Base-by-base conservation (phyloP, 1,139 yeast species). In the Candida tunisiensis region DNA sequence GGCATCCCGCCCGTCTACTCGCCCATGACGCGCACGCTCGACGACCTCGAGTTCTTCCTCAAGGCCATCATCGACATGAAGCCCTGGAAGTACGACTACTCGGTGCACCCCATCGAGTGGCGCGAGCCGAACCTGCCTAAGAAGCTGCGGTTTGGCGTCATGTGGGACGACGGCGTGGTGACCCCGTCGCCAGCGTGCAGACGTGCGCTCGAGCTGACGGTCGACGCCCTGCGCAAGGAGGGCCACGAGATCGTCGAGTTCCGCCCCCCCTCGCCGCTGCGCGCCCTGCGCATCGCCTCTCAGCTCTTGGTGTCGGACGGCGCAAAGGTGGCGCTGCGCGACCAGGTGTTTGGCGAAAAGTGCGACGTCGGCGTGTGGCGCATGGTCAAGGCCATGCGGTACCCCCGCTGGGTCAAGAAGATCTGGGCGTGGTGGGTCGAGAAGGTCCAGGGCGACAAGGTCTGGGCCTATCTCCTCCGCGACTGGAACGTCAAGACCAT, bases 1-100 rank as follows among this genome's bases (percentile, higher is more conserved):
- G 55, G 66, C 24, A 57, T 67, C 19, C 64, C 64, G 3, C 62
- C 71, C 3, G 72, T 65, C 9, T 57, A 65, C 36, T 70, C 74
- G 3, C 77, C 77, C 15, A 54, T 69, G 57, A 57, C 71, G 17
- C 47, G 73, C 36, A 52, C 69, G 7, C 49, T 80, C 17, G 69
- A 63, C 8, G 93, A 79, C 44, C 51, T 80, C 36, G 66, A 68
- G 17, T 65, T 64, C 35, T 67, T 75, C 51, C 62, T 74, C 57
- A 66, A 66, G 38, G 45, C 59, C 13, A 57, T 66, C 34, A 55
- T 72, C 30, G 65, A 62, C 35, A 56, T 60, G 38, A 57, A 72
- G 45, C 85, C 88, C 13, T 75, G 85, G 83, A 55, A 60, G 25
- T 51, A 52, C 26, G 91, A 78, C 48, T 65, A 66, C 33, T 55